A percentile compares a stretch with the other conserved stretches of the same genome.
These are phyloP conservation scores for Lentinula sp. DNA, from an alignment of 768 basidiomycete genomes.

Conservation along the genomic window DNA sequence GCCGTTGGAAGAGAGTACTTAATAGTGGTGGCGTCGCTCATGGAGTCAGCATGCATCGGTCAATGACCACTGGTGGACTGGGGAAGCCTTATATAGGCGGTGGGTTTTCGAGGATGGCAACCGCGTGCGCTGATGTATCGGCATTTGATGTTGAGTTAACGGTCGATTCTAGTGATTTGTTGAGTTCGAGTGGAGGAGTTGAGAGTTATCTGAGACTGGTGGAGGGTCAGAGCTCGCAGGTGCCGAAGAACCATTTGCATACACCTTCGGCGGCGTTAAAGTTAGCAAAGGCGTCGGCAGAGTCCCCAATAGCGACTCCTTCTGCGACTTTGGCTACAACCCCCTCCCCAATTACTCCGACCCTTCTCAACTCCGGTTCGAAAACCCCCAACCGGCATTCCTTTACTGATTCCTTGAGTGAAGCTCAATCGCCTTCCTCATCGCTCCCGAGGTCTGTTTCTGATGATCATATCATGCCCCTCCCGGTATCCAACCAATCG, in stretches of 20 bases:
- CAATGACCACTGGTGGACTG: background rate
- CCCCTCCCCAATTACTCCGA: background rate
- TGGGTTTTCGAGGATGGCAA: conserved; percentile 11
- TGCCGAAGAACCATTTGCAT: background rate
- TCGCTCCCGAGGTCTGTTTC: too few species aligned
- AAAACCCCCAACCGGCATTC: background rate
- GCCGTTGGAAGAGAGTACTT: conserved; percentile 76
- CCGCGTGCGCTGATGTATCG: conserved; percentile 45
- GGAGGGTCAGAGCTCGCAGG: conserved; percentile 22
- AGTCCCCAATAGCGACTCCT: background rate
- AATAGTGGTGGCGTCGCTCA: conserved; percentile 33
- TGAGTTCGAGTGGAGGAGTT: conserved; percentile 56
- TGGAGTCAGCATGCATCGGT: background rate
- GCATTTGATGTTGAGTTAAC: conserved; percentile 67
- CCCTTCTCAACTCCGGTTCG: background rate
- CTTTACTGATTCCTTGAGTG: background rate
- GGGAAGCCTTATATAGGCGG: background rate
- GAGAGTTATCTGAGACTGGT: conserved; percentile 62
- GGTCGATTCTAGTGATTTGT: conserved; percentile 48
- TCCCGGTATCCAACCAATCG: background rate
- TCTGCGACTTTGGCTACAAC: background rate
- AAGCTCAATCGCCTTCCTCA: background rate
- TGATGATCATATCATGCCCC: background rate
- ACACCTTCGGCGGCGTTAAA: background rate
- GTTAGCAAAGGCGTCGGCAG: background rate